phyloP scores from a whole-genome alignment of 805 yeast species.

The Candida maris region DNA sequence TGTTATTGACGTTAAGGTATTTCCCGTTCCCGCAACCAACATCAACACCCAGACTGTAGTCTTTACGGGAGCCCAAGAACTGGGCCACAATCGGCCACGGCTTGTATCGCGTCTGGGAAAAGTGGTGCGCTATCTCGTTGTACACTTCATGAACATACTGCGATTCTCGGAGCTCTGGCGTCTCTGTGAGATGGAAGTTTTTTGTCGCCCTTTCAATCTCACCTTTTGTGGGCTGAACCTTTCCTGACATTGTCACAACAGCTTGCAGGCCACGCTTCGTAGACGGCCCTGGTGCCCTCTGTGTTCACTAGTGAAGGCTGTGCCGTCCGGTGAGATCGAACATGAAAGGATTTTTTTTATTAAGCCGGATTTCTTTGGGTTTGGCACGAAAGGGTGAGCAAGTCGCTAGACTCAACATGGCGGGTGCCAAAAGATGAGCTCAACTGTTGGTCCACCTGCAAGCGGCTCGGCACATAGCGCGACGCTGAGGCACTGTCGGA shows the following conservation, averaged over 20 bases:
- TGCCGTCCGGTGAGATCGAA: too few relatives aligned
- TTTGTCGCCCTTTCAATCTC: conserved; percentile 27
- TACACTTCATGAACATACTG: conserved; percentile 87
- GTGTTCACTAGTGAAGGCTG: neutral
- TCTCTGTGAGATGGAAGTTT: conserved; percentile 27
- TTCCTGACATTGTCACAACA: conserved; percentile 33
- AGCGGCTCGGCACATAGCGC: too few relatives aligned
- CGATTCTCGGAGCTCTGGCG: conserved; percentile 62
- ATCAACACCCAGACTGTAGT: conserved; percentile 76
- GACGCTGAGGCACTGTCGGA: too few relatives aligned
- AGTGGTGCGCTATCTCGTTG: conserved; percentile 88
- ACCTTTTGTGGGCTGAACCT: conserved; percentile 28
- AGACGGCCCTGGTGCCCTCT: neutral
- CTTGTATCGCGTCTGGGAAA: conserved; percentile 89
- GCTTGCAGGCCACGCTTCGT: too few relatives aligned
- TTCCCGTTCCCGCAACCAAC: conserved; percentile 98
- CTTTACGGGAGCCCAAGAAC: conserved; percentile 48
- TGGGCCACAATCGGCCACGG: conserved; percentile 95
- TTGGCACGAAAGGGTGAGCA: too few relatives aligned
- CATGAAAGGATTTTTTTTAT: too few relatives aligned
- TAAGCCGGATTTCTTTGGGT: too few relatives aligned
- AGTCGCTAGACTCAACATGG: too few relatives aligned
- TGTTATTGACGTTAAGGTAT: conserved; percentile 68
- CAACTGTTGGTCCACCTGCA: too few relatives aligned
- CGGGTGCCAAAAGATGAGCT: too few relatives aligned